Evolutionary conservation across 495 filamentous ascomycete genomes (phyloP).

Genomic region (Trichoderma erinaceum): DNA sequence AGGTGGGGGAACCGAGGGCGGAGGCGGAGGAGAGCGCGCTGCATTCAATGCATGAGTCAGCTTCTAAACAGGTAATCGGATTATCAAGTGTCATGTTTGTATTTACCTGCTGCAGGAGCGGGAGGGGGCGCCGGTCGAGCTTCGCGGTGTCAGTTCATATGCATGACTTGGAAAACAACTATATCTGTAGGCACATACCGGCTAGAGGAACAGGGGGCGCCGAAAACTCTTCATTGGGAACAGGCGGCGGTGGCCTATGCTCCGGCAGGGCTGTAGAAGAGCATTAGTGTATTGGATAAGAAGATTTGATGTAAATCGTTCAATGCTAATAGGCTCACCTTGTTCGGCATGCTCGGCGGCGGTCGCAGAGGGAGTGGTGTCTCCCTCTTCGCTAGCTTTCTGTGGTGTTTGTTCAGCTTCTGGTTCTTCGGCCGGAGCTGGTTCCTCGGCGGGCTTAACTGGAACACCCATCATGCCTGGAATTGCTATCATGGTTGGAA

Average conservation of each 20-base stretch:
- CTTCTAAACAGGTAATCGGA: neutral
- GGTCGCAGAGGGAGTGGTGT: constrained; percentile 17
- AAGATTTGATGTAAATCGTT: constrained; percentile 4
- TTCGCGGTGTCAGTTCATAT: constrained; percentile 32
- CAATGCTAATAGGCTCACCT: constrained; percentile 30
- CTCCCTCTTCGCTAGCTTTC: constrained; percentile 35
- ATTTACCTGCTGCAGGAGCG: constrained; percentile 61
- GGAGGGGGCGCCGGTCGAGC: constrained; percentile 64
- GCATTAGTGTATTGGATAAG: constrained; percentile 27
- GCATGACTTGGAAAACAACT: constrained; percentile 38
- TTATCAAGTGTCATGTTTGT: constrained; percentile 18
- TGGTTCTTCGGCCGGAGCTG: constrained; percentile 30
- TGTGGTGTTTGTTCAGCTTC: constrained; percentile 33
- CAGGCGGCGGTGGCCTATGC: constrained; percentile 21
- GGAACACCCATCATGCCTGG: constrained; percentile 65
- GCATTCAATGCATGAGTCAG: constrained; percentile 21
- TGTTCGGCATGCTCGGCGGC: constrained; percentile 8
- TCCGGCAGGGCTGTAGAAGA: constrained; percentile 33
- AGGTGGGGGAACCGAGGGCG: constrained; percentile 41
- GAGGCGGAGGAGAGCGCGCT: constrained; percentile 54
- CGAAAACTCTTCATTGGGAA: neutral
- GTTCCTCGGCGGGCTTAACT: constrained; percentile 35
- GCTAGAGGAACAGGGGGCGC: neutral
- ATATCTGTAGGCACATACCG: neutral
- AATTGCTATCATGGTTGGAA: constrained; percentile 65